Evolutionary conservation across 495 filamentous ascomycete genomes (phyloP), one percentile per base, ranked within the genome.

Genomic region (Aspergillus haitiensis): DNA sequence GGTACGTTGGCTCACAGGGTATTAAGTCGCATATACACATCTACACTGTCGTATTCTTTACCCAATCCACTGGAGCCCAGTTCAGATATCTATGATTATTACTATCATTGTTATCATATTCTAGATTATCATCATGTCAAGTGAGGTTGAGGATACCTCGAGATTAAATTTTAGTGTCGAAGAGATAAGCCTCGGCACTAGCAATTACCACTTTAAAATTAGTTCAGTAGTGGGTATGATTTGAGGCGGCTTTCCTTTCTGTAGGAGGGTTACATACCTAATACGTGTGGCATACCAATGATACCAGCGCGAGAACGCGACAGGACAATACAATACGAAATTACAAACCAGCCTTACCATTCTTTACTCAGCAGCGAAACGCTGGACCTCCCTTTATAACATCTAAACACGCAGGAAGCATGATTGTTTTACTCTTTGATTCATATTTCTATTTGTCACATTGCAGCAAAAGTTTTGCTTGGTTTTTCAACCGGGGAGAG

Each of bases 151-250:
- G 37, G 37, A 40, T 15, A 18, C 44, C 15, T 47, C 44, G 16
- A 47, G 4, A 18, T 47, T 47, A 47, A 47, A 18, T 47, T 47
- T 47, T 47, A 47, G 44, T 18, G 44, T 16, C 44, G 1, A 27
- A 31, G 48, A 51, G 48, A 51, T 51, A 51, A 51, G 48, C 32
- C 32, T 32, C 11, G 48, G 18, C 48, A 2, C 48, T 51, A 51
- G 16, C 12, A 42, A 15, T 11, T 42, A 47, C 6, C 5, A 40
- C 37, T 40, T 47, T 47, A 16, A 11, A n/a, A 7, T 18, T 47
- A 47, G 44, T 47, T 18, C 16, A 47, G 44, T 12, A 13, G 48
- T 51, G 31, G 48, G 31, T 51, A 51, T n/a, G 52, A 46, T 13
- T 37, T 32, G 11, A 56, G 53, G 11, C 11, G 9, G 0, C 37